phyloP scores from a whole-genome alignment of 2,329 filamentous ascomycete species.

The Sordariomycetes sp. region DNA sequence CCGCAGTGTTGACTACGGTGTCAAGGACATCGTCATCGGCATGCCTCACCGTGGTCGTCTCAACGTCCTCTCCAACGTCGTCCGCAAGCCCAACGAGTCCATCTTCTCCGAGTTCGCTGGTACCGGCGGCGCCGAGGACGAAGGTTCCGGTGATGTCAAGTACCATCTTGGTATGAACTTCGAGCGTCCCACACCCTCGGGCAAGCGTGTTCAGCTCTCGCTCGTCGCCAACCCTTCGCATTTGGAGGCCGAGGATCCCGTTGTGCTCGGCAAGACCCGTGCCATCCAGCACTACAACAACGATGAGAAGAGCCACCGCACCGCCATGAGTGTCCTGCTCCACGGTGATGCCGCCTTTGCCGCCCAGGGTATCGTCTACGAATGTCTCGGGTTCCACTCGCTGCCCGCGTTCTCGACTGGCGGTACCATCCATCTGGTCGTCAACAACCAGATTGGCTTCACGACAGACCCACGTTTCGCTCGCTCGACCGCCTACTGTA shows the following conservation, averaged over 20 bases:
- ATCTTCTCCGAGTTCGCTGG: slow-evolving; percentile 99
- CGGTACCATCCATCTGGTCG: slow-evolving; percentile 91
- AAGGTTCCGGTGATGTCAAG: slow-evolving; percentile 97
- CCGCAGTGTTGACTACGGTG: slow-evolving; percentile 93
- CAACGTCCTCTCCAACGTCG: slow-evolving; percentile 96
- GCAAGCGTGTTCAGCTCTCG: slow-evolving; percentile 98
- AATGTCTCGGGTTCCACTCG: slow-evolving; percentile 95
- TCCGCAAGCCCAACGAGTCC: slow-evolving; percentile 97
- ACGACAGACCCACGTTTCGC: slow-evolving; percentile 97
- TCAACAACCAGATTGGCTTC: slow-evolving; percentile 99
- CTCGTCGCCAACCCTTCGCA: slow-evolving; percentile 98
- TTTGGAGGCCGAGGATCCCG: slow-evolving; percentile 94
- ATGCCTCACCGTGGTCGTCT: slow-evolving; percentile 99
- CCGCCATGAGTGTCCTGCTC: slow-evolving; percentile 90
- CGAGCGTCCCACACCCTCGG: slow-evolving; percentile 92
- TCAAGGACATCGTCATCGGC: slow-evolving; percentile 98
- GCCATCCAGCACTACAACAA: slow-evolving; percentile 99
- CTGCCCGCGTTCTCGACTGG: slow-evolving; percentile 95
- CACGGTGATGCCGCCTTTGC: slow-evolving; percentile 97
- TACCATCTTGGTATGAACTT: slow-evolving; percentile 99
- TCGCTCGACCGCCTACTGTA: slow-evolving; percentile 96
- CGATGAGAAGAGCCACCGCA: slow-evolving; percentile 80
- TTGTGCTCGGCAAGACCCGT: slow-evolving; percentile 93
- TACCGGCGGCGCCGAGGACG: slow-evolving; percentile 76
- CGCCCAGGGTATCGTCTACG: slow-evolving; percentile 94